Percentiles rank a stretch among this genome's conserved stretches.
phyloP scores from a whole-genome alignment of 2,329 filamentous ascomycete genomes.

The Colletotrichum cuscutae region DNA sequence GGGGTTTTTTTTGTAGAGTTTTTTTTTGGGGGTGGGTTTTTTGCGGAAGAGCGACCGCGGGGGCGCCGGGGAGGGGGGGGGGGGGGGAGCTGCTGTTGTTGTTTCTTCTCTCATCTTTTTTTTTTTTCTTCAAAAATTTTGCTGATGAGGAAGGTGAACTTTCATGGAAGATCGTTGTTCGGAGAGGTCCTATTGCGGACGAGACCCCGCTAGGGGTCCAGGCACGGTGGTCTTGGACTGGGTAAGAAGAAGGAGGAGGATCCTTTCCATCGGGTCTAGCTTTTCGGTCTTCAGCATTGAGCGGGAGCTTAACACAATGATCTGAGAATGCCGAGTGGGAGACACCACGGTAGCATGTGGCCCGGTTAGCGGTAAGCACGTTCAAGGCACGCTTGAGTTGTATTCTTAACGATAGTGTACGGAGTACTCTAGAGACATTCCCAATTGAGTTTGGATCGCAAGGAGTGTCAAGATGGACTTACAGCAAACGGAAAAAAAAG shows the following conservation, averaged over 20 bases:
- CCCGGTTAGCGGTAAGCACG: slow-evolving; percentile 4
- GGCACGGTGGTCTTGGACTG: not conserved
- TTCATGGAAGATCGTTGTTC: not conserved
- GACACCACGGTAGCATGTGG: not conserved
- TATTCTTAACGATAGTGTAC: not conserved
- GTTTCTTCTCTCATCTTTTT: not conserved
- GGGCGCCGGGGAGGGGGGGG: not conserved
- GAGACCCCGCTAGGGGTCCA: not conserved
- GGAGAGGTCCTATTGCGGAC: not conserved
- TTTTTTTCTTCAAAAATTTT: not conserved
- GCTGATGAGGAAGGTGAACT: not conserved
- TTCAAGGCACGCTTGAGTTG: not conserved
- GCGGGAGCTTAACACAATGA: not conserved
- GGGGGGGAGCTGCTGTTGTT: not conserved
- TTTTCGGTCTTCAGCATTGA: slow-evolving; percentile 1
- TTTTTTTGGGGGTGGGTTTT: too few species aligned
- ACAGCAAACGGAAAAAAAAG: not conserved
- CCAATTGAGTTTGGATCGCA: not conserved
- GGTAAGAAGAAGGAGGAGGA: too few species aligned
- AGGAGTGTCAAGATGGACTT: not conserved
- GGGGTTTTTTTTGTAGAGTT: too few species aligned
- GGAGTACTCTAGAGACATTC: not conserved
- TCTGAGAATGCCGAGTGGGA: not conserved
- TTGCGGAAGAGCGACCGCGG: too few species aligned
- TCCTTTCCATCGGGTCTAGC: not conserved